Conservation (phyloP, 2,329 filamentous ascomycete genomes). For the Pseudogymnoascus sp. region DNA sequence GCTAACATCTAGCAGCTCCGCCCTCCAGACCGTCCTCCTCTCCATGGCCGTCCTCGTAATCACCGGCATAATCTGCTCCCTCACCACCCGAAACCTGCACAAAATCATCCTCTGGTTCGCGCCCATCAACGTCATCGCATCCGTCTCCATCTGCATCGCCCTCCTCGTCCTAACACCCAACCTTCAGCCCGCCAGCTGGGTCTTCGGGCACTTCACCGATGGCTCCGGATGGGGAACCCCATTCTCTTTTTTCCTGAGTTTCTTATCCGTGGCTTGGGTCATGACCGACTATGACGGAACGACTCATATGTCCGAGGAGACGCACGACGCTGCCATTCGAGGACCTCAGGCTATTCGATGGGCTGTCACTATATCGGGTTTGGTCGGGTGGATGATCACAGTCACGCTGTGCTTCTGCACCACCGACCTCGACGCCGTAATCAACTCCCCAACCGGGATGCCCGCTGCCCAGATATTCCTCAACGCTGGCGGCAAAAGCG, state of each 20-base stretch:
- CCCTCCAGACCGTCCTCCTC: slow-evolving; percentile 49
- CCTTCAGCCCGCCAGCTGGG: slow-evolving; percentile 49
- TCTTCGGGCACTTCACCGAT: slow-evolving; percentile 52
- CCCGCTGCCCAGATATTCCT: slow-evolving; percentile 52
- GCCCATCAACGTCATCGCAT: slow-evolving; percentile 55
- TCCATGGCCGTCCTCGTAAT: slow-evolving; percentile 44
- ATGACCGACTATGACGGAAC: slow-evolving; percentile 63
- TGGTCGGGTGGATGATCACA: slow-evolving; percentile 53
- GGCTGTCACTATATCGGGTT: slow-evolving; percentile 50
- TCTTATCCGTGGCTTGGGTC: slow-evolving; percentile 50
- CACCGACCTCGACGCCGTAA: slow-evolving; percentile 46
- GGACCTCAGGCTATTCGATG: slow-evolving; percentile 51
- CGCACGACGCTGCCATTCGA: slow-evolving; percentile 50
- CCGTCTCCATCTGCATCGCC: slow-evolving; percentile 49
- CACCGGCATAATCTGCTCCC: slow-evolving; percentile 51
- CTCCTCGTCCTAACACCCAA: slow-evolving; percentile 50
- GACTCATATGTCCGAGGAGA: slow-evolving; percentile 61
- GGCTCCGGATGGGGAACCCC: slow-evolving; percentile 53
- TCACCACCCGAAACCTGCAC: slow-evolving; percentile 51
- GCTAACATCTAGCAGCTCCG: slow-evolving; percentile 33
- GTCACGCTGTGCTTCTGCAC: slow-evolving; percentile 56
- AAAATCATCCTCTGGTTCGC: slow-evolving; percentile 56
- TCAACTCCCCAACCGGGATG: slow-evolving; percentile 48
- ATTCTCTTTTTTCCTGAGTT: slow-evolving; percentile 53
- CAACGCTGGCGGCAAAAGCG: slow-evolving; percentile 47